phyloP scores from a whole-genome alignment of 164 flowering plant genomes.

The Magnolia changhungtana region DNA sequence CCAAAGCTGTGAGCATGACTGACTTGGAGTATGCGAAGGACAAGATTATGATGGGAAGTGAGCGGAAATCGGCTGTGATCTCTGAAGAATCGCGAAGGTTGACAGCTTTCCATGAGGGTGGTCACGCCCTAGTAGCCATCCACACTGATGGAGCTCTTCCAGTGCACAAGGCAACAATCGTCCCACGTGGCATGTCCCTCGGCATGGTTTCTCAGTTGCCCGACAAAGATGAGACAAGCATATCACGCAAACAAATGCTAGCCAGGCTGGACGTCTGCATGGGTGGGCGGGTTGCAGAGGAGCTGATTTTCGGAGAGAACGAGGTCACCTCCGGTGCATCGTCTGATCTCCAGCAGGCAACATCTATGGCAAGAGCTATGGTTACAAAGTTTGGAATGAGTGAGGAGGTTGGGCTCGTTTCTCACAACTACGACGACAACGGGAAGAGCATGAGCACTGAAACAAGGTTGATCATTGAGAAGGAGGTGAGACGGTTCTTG shows the following conservation, averaged over 20 bases:
- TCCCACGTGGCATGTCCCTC: constrained; percentile 85
- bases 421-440: constrained; percentile 76
- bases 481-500: constrained; percentile 59
- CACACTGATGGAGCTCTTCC: constrained; percentile 95
- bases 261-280: constrained; percentile 93
- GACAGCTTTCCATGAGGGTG: constrained; percentile 96
- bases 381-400: constrained; percentile 95
- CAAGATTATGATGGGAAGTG: constrained; percentile 89
- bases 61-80: constrained; percentile 91
- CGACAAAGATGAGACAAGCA: constrained; percentile 71
- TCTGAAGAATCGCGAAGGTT: constrained; percentile 77
- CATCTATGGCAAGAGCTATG: constrained; percentile 76
- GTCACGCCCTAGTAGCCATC: constrained; percentile 91
- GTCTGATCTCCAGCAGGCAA: constrained; percentile 74
- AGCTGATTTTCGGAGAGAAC: constrained; percentile 87
- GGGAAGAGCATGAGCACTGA: constrained; percentile 94
- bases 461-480: constrained; percentile 78
- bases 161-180: constrained; percentile 93
- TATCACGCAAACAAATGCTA: constrained; percentile 89
- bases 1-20: constrained; percentile 78
- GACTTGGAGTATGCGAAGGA: constrained; percentile 87
- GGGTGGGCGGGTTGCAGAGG: constrained; percentile 97
- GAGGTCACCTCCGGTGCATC: constrained; percentile 90
- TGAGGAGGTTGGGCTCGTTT: constrained; percentile 72
- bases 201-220: constrained; percentile 92